phyloP scores from a whole-genome alignment of 768 basidiomycete genomes.

The Psilocybe tampanensis region DNA sequence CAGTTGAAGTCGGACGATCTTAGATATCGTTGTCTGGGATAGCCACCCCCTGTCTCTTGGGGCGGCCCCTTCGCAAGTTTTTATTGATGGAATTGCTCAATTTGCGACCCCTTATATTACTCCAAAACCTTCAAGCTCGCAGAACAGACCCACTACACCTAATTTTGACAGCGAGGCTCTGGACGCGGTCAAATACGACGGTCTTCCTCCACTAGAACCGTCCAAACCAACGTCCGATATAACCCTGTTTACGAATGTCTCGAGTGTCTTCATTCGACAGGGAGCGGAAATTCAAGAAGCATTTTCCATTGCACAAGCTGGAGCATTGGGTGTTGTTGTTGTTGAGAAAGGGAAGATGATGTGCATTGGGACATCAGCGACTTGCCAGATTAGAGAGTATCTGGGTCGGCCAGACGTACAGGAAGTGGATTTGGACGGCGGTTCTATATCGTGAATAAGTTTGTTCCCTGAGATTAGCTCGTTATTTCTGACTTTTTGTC shows the following conservation, averaged over 20 bases:
- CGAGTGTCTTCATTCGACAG: slow-evolving; percentile 45
- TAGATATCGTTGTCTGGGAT: slow-evolving; percentile 75
- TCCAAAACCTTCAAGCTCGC: slow-evolving; percentile 55
- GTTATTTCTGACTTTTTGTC: neutral
- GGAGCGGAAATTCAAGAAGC: slow-evolving; percentile 32
- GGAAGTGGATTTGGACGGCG: slow-evolving; percentile 65
- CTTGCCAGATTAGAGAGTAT: slow-evolving; percentile 23
- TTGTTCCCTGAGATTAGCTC: slow-evolving; percentile 29
- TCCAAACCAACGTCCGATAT: slow-evolving; percentile 34
- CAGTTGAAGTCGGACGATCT: neutral
- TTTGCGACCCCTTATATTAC: slow-evolving; percentile 44
- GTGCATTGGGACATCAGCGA: slow-evolving; percentile 45
- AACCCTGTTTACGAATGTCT: slow-evolving; percentile 72
- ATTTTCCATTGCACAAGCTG: slow-evolving; percentile 23
- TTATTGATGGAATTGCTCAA: slow-evolving; percentile 84
- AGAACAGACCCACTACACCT: slow-evolving; percentile 55
- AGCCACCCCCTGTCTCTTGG: slow-evolving; percentile 78
- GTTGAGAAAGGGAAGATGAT: slow-evolving; percentile 57
- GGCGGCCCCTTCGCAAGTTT: slow-evolving; percentile 82
- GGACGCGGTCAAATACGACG: slow-evolving; percentile 58
- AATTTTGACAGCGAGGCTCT: slow-evolving; percentile 61
- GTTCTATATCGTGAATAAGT: slow-evolving; percentile 56
- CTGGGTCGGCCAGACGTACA: slow-evolving; percentile 15
- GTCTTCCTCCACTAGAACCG: slow-evolving; percentile 63
- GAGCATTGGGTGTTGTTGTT: slow-evolving; percentile 42